Base-by-base conservation (phyloP, 805 yeast genomes). In the Starmerella stellata region DNA sequence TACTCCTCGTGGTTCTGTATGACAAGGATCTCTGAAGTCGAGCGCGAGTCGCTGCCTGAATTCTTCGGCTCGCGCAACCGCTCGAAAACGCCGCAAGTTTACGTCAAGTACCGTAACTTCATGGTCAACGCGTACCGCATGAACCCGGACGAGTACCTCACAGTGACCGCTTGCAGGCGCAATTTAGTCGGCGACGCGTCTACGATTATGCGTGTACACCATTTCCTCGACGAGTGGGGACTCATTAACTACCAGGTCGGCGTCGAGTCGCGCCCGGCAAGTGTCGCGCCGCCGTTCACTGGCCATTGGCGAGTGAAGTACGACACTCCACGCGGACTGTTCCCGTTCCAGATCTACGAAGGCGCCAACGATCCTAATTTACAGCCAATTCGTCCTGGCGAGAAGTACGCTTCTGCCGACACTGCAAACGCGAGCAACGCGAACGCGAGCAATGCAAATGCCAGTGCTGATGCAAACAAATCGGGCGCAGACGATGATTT, bases 121-220 rank as follows among this genome's bases (percentile, higher is more conserved):
- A 77, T 85, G 78, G 64, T 85, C 31, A 81, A 83, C 58, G 72
- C 93, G 11, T 85, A 82, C 55, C 64, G 95, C 46, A 60, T 85
- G 47, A 81, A 85, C 47, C 95, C 95, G 18, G 77, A 77, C 50
- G 95, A 85, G 56, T 83, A 80, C 52, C 62, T 85, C 30, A 79
- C 95, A 0, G 74, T 81, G 42, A 85, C 95, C 0, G 92, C 95
- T 0, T 78, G 83, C 40, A 74, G 96, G 55, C 74, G 95, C 50
- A 81, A 81, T 49, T 65, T 85, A 41, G 83, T 81, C 13, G 93
- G 94, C 40, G 95, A 85, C 61, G 93, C 82, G 5, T 87, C 92
- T 2, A 72, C 94, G 0, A 69, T 85, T 43, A 70, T 83, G 66
- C 71, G 94, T 45, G 73, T 85, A 7, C 93, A 81, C 53, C 68